Percentiles rank a stretch among this genome's conserved stretches.
Conservation (phyloP, 345 rosid species). For the Boechera divaricarpa region DNA sequence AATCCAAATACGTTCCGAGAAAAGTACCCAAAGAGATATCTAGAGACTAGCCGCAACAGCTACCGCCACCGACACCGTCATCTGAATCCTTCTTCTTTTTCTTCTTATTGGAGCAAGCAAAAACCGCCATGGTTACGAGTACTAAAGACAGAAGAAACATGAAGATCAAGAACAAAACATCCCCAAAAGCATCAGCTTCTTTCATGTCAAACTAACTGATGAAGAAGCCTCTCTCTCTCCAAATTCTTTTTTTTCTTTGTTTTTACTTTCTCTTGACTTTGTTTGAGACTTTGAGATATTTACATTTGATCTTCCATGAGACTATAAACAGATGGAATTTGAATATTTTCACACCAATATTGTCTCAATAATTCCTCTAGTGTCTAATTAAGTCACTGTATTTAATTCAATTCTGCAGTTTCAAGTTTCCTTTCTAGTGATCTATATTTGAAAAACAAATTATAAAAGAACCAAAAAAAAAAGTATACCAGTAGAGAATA, state of each 20-base stretch:
- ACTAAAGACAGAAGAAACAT: slow-evolving; percentile 32
- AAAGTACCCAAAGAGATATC: too few species aligned
- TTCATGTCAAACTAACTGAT: slow-evolving; percentile 18
- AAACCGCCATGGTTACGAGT: slow-evolving; percentile 32
- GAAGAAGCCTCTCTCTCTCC: neutral
- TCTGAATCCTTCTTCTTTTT: slow-evolving; percentile 2
- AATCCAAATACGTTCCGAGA: too few species aligned
- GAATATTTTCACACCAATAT: too few species aligned
- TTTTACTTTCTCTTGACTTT: neutral
- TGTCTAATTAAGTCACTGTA: too few species aligned
- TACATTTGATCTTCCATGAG: slow-evolving; percentile 21
- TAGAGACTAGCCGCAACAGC: neutral
- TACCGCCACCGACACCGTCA: too few species aligned
- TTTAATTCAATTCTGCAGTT: too few species aligned
- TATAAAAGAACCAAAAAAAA: too few species aligned
- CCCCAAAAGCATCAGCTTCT: slow-evolving; percentile 2
- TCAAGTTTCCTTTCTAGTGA: too few species aligned
- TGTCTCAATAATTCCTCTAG: too few species aligned
- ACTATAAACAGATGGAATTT: too few species aligned
- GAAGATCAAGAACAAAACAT: slow-evolving; percentile 28
- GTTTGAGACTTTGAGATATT: neutral
- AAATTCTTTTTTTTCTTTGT: neutral
- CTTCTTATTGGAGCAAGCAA: slow-evolving; percentile 1
- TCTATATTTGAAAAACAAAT: too few species aligned
- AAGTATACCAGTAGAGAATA: too few species aligned